Conservation (phyloP, 805 yeast genomes). For the Saturnispora kantuleensis region DNA sequence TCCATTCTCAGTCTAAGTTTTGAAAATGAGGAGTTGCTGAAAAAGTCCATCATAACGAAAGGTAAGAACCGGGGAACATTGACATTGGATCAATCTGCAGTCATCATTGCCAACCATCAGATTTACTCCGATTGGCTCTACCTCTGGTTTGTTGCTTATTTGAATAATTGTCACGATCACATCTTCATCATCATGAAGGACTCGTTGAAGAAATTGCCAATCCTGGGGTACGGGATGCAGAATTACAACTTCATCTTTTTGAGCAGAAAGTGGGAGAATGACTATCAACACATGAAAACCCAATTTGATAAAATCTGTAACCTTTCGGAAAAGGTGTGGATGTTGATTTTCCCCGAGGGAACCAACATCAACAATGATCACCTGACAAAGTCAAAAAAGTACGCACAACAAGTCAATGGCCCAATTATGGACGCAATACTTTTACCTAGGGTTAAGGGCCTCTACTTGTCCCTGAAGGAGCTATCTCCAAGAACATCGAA, state of each 20-base stretch:
- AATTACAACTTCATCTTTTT: slow-evolving; percentile 70
- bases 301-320: slow-evolving; percentile 41
- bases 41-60: slow-evolving; percentile 4
- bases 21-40: slow-evolving; percentile 9
- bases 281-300: slow-evolving; percentile 47
- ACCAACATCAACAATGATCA: slow-evolving; percentile 73
- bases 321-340: slow-evolving; percentile 36
- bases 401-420: slow-evolving; percentile 41
- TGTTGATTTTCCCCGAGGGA: slow-evolving; percentile 89
- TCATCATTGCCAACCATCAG: slow-evolving; percentile 84
- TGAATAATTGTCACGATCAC: slow-evolving; percentile 53
- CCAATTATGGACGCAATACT: slow-evolving; percentile 41
- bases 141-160: slow-evolving; percentile 76
- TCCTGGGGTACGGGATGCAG: slow-evolving; percentile 80
- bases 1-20: slow-evolving; percentile 41
- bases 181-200: slow-evolving; percentile 72
- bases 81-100: slow-evolving; percentile 22
- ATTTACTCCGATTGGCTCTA: slow-evolving; percentile 91
- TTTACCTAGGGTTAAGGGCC: slow-evolving; percentile 77
- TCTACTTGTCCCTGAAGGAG: slow-evolving; percentile 52
- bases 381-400: slow-evolving; percentile 43
- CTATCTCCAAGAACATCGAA: slow-evolving; percentile 43
- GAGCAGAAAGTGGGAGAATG: slow-evolving; percentile 79
- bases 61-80: slow-evolving; percentile 11
- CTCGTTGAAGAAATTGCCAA: slow-evolving; percentile 57